phyloP scores from a whole-genome alignment of 164 flowering plant species.

The Sedum album region DNA sequence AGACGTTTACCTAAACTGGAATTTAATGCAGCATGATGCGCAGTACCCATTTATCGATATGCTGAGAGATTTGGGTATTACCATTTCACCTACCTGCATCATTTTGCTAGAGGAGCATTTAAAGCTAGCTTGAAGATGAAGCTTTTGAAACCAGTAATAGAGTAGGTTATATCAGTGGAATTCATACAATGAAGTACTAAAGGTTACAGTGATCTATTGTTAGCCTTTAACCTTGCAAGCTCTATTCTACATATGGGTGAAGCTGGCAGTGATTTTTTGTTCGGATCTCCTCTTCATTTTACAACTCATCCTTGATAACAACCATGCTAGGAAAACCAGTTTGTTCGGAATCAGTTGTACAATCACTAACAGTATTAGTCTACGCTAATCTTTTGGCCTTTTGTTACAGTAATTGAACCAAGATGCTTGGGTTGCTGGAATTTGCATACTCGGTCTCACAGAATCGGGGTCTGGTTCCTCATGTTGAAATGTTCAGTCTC shows the following conservation, averaged over 20 bases:
- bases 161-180: neutral
- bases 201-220: neutral
- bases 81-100: neutral
- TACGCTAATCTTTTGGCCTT: neutral
- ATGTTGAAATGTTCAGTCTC: neutral
- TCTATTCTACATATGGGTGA: neutral
- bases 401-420: neutral
- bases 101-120: neutral
- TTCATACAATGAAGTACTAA: neutral
- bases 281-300: neutral
- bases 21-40: neutral
- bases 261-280: neutral
- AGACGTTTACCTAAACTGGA: constrained; percentile 5
- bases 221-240: neutral
- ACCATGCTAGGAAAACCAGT: neutral
- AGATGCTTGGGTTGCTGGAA: neutral
- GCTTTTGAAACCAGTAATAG: neutral
- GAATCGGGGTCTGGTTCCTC: neutral
- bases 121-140: neutral
- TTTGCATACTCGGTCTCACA: neutral
- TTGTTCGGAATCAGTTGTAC: neutral
- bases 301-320: neutral
- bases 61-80: neutral
- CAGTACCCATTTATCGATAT: neutral
- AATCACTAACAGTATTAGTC: neutral